Conservation (phyloP, 768 basidiomycete species). For the Paxillus ammoniavirescens region DNA sequence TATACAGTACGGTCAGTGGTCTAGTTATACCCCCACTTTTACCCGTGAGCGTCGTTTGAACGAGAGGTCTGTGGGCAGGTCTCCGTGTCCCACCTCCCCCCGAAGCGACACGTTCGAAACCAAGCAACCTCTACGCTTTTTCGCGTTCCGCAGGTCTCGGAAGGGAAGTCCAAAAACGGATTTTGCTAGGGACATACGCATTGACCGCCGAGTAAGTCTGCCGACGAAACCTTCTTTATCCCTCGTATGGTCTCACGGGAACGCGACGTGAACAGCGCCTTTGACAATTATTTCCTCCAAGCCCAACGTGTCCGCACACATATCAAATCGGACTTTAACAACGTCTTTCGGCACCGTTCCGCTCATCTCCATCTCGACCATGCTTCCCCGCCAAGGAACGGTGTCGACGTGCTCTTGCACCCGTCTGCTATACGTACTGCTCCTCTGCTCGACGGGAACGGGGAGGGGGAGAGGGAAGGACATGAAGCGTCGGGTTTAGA, state of each 20-base stretch:
- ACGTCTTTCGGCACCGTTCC: constrained; percentile 61
- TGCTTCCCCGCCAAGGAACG: constrained; percentile 5
- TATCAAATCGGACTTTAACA: constrained; percentile 72
- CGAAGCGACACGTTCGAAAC: constrained; percentile 44
- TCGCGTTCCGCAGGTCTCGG: constrained; percentile 77
- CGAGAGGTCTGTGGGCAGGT: constrained; percentile 36
- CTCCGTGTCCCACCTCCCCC: constrained; percentile 44
- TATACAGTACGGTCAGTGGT: constrained; percentile 69
- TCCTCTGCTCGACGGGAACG: constrained; percentile 44
- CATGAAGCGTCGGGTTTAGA: constrained; percentile 33
- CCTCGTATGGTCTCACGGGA: background rate
- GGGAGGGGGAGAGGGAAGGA: constrained; percentile 1
- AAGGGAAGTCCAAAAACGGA: constrained; percentile 78
- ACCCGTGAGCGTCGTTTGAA: background rate
- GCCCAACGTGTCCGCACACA: constrained; percentile 77
- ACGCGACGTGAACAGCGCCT: constrained; percentile 57
- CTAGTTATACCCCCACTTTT: constrained; percentile 26
- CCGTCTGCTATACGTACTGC: constrained; percentile 88
- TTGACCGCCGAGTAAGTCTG: constrained; percentile 81
- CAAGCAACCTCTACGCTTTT: constrained; percentile 58
- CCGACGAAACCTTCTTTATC: background rate
- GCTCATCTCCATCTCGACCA: constrained; percentile 34
- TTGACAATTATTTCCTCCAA: constrained; percentile 95
- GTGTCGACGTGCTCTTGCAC: constrained; percentile 82
- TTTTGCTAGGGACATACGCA: constrained; percentile 88